phyloP scores from a whole-genome alignment of 495 filamentous ascomycete genomes.

The Penicillium simplicissimum region DNA sequence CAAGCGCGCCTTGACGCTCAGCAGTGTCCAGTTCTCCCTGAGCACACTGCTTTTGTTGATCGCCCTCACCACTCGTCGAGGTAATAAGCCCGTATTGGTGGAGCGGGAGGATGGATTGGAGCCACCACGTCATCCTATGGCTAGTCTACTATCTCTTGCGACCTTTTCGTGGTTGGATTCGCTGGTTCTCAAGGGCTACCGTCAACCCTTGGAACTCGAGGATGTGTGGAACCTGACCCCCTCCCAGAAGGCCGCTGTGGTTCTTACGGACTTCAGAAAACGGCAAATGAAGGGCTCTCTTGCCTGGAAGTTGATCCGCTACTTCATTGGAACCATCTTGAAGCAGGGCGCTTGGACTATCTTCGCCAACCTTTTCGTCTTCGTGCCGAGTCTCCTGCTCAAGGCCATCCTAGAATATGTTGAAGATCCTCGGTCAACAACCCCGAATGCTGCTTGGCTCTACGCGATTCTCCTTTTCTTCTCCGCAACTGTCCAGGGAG shows the following conservation, averaged over 20 bases:
- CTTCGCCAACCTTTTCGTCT: conserved; percentile 77
- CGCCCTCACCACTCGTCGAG: conserved; percentile 79
- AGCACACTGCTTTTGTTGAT: conserved; percentile 72
- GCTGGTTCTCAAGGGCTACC: conserved; percentile 89
- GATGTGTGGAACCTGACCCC: conserved; percentile 91
- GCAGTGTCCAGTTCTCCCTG: conserved; percentile 70
- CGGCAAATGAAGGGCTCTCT: conserved; percentile 80
- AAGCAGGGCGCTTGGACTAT: conserved; percentile 79
- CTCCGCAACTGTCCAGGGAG: conserved; percentile 72
- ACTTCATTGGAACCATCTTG: conserved; percentile 77
- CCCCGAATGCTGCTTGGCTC: conserved; percentile 91
- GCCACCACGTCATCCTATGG: conserved; percentile 80
- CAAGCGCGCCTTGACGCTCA: conserved; percentile 55
- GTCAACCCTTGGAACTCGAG: conserved; percentile 74
- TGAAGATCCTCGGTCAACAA: conserved; percentile 75
- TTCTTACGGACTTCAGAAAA: conserved; percentile 81
- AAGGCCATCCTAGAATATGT: conserved; percentile 91
- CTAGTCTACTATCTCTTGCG: conserved; percentile 82
- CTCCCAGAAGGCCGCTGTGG: conserved; percentile 78
- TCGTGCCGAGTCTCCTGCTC: conserved; percentile 87
- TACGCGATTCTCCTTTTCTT: conserved; percentile 89
- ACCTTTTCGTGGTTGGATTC: conserved; percentile 91
- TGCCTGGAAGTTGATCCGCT: conserved; percentile 76
- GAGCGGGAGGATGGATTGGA: conserved; percentile 85
- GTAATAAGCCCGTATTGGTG: conserved; percentile 84